Conservation (phyloP, 106 monocot species). For the Vanilla planifolia region DNA sequence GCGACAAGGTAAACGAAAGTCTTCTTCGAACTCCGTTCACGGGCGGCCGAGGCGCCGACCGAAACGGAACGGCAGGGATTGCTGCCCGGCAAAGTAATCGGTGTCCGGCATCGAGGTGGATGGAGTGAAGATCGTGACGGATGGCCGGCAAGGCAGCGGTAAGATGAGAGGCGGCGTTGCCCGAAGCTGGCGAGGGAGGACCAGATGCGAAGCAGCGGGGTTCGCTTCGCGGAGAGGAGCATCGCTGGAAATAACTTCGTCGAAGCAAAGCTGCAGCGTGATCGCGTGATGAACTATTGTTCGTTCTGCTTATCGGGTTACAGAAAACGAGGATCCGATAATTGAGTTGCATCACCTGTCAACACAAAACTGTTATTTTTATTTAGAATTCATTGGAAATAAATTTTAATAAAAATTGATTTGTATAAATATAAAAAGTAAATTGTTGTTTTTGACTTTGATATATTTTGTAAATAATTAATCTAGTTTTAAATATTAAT, state of each 20-base stretch:
- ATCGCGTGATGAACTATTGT: too few relatives aligned
- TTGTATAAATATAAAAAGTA: too few relatives aligned
- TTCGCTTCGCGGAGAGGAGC: constrained; percentile 18
- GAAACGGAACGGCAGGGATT: constrained; percentile 1
- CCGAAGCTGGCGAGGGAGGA: constrained; percentile 12
- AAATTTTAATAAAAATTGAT: too few relatives aligned
- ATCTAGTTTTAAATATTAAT: too few relatives aligned
- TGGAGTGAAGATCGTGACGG: not conserved
- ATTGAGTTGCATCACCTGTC: too few relatives aligned
- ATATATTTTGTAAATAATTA: too few relatives aligned
- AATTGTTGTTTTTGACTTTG: too few relatives aligned
- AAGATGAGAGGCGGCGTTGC: not conserved
- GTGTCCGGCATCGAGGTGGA: not conserved
- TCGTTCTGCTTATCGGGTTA: too few relatives aligned
- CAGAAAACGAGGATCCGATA: too few relatives aligned
- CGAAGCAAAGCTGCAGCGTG: too few relatives aligned
- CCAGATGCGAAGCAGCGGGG: constrained; percentile 6
- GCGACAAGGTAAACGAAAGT: constrained; percentile 71
- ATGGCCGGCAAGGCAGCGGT: not conserved
- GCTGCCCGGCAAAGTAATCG: not conserved
- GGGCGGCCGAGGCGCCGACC: constrained; percentile 19
- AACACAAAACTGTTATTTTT: too few relatives aligned
- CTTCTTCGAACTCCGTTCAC: constrained; percentile 67
- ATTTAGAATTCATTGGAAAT: too few relatives aligned
- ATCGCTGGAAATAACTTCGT: not conserved